Percentiles rank a stretch among this genome's conserved stretches.
phyloP scores from a whole-genome alignment of 768 basidiomycete species.

The Terana coerulea region DNA sequence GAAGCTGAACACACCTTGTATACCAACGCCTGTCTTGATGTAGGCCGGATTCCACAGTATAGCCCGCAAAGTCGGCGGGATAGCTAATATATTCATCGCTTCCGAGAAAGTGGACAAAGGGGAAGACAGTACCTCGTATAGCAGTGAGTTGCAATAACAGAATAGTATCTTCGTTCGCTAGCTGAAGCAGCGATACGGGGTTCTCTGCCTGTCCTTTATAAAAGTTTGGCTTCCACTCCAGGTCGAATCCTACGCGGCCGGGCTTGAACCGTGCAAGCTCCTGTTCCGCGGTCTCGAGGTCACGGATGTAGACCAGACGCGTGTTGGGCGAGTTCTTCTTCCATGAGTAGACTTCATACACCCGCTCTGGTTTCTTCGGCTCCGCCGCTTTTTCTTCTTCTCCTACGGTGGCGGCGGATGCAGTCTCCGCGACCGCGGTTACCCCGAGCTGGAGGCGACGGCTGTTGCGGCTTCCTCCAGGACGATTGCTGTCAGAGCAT shows the following conservation, averaged over 20 bases:
- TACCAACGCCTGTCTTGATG: constrained; percentile 69
- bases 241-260: constrained; percentile 57
- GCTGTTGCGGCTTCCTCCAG: background rate
- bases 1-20: constrained; percentile 45
- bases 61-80: constrained; percentile 36
- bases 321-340: constrained; percentile 16
- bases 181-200: constrained; percentile 70
- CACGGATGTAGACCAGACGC: constrained; percentile 21
- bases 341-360: constrained; percentile 20
- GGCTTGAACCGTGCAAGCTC: constrained; percentile 17
- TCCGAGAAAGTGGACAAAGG: background rate
- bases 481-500: background rate
- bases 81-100: background rate
- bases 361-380: background rate
- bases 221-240: constrained; percentile 74
- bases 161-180: constrained; percentile 52
- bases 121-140: constrained; percentile 54
- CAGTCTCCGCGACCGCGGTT: background rate
- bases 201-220: constrained; percentile 53
- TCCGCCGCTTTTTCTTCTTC: background rate
- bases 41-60: constrained; percentile 52
- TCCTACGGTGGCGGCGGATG: background rate
- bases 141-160: constrained; percentile 62
- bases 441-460: background rate
- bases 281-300: constrained; percentile 13